Base-by-base conservation (phyloP, 257 asterid genomes). In the Ophiorrhiza pumila region DNA sequence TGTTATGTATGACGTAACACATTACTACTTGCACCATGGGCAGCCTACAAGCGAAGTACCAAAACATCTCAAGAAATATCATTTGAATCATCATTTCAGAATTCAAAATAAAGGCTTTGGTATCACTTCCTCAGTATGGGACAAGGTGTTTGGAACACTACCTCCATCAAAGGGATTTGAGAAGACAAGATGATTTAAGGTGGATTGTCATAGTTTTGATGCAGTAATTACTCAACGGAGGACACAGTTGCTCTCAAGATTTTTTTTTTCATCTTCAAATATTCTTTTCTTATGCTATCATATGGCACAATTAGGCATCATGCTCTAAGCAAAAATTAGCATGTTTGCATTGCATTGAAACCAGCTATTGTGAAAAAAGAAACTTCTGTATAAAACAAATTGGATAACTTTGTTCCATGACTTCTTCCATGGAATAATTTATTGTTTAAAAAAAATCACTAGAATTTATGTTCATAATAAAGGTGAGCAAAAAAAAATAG, bases 21-120 rank as follows among this genome's bases (percentile, higher is more conserved):
- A 93, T 85, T 93, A 91, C 88, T 89, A 89, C 63, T 77, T 93
- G 84, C 98, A 93, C 84, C 96, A 93, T 27, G 94, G 90, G 0
- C 96, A 89, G 74, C 98, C 98, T 61, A 82, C 85, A 74, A 82
- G 79, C 31, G 82, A 83, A 63, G 32, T 85, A 18, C 82, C 90
- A 12, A 87, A 88, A 64, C 73, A 62, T 64, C 97, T 91, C 77
- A 91, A 89, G 98, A 91, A 81, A 81, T 91, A 91, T 79, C 97
- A 94, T 78, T 79, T 94, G 76, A 89, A 90, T 71, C 99, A 94
- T 78, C 99, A 94, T 78, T 91, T 91, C 85, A 96, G 96, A 32
- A 63, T 90, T 76, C 97, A 94, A 70, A 84, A 80, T 61, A 90
- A 90, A 79, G 99, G 97, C 17, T 91, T 83, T 61, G 99, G 98